Evolutionary conservation across 2,329 filamentous ascomycete species (phyloP).

Genomic region (Achaetomium macrosporum): DNA sequence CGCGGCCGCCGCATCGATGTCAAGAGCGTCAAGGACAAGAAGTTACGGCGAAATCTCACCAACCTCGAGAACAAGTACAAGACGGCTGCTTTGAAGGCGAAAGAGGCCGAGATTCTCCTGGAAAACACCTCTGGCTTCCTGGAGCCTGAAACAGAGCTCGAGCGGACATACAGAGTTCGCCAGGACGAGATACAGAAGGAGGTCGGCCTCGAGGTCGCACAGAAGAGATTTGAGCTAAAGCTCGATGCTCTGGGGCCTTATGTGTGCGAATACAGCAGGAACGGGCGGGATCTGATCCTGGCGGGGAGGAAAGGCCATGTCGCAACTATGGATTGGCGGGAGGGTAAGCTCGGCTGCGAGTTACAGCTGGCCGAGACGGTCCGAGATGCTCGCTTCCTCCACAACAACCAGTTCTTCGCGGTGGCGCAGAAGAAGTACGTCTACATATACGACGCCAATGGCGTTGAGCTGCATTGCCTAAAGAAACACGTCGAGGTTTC

Average conservation of each 20-base stretch:
- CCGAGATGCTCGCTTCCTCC: constrained; percentile 82
- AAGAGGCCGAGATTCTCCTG: constrained; percentile 90
- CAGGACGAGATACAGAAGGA: constrained; percentile 76
- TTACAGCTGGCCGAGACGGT: constrained; percentile 87
- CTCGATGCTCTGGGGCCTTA: constrained; percentile 82
- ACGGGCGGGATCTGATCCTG: constrained; percentile 78
- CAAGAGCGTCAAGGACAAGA: constrained; percentile 78
- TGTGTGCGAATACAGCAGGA: constrained; percentile 79
- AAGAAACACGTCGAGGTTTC: constrained; percentile 86
- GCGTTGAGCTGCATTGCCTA: constrained; percentile 87
- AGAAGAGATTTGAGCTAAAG: constrained; percentile 88
- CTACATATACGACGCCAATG: constrained; percentile 90
- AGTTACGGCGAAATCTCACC: constrained; percentile 74
- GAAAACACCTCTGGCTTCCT: constrained; percentile 83
- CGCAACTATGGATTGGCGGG: constrained; percentile 93
- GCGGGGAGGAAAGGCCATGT: constrained; percentile 91
- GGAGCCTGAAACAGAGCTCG: constrained; percentile 80
- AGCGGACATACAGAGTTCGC: constrained; percentile 85
- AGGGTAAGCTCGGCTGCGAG: constrained; percentile 86
- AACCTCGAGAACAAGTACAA: constrained; percentile 77
- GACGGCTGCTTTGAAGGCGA: constrained; percentile 73
- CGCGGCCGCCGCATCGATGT: constrained; percentile 71
- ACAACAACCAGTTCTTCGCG: constrained; percentile 92
- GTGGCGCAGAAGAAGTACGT: constrained; percentile 94
- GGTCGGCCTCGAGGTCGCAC: constrained; percentile 76